Base-by-base conservation (phyloP, 225 moss, liverwort and hornwort species). In the Straminergon stramineum region DNA sequence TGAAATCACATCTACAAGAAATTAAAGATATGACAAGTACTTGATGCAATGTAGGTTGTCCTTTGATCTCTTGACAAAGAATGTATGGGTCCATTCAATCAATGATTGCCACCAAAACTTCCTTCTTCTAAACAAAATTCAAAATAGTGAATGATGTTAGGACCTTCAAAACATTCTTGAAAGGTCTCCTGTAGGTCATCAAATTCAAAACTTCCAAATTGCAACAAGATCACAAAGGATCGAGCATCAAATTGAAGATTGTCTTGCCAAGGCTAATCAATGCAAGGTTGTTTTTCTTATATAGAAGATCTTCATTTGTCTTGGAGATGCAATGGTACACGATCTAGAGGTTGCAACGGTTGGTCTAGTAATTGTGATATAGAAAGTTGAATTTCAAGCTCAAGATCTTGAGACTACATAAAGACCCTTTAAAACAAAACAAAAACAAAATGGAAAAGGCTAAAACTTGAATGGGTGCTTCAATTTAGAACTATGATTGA, bases 171-270 rank as follows among this genome's bases (percentile, higher is more conserved):
- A n/a, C 13, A n/a, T 68, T 68, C 21, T 12, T 68, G 22, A 22
- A 68, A 68, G 4, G 10, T 11, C 35, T 10, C 17, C 35, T 35
- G 0, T 35, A 1, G 6, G 1, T 19, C 1, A 0, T 35, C 1
- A 6, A 11, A 20, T 67, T 19, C 2, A 20, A 67, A 19, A 35
- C 35, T 35, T 67, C 6, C 3, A 67, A 35, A 67, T 11, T 67
- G 3, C 35, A 67, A 67, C 6, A 67, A 67, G 5, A 67, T 35
- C 11, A 35, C 19, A 0, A 68, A 68, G 12, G 2, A 6, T 21
- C 0, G 0, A 68, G 22, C 2, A 0, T 21, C 12, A 20, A 22
- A 31, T 20, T 67, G 6, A 19, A 67, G 67, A 67, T 66, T 66
- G 66, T 66, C 18, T 18, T 66, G 10, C 66, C 5, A 66, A 34